Percentiles rank a stretch among this genome's conserved stretches.
Conservation (phyloP, 2,329 filamentous ascomycete genomes). For the Beauveria caledonica region DNA sequence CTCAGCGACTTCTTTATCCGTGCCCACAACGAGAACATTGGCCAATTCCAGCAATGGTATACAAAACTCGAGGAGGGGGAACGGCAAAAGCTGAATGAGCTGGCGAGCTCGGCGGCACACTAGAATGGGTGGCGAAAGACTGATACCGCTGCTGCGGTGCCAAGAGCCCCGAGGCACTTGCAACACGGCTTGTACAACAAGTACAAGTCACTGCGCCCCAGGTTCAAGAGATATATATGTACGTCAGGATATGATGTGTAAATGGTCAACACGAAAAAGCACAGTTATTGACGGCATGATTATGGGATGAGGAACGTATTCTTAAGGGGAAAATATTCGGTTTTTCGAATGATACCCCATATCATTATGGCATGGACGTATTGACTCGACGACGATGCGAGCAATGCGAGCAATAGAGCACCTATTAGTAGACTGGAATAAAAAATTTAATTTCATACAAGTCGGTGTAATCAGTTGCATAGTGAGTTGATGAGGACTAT, state of each 20-base stretch:
- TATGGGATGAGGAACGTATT: not conserved
- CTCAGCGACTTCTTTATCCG: conserved; percentile 71
- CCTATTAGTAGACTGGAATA: not conserved
- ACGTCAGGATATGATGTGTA: not conserved
- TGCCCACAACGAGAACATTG: conserved; percentile 47
- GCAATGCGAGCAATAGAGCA: not conserved
- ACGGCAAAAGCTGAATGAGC: conserved; percentile 46
- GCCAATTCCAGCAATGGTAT: conserved; percentile 50
- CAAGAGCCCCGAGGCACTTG: not conserved
- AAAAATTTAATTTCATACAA: not conserved
- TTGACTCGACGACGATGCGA: not conserved
- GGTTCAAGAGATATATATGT: not conserved
- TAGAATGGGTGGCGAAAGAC: conserved; percentile 15
- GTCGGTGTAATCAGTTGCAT: too few relatives aligned
- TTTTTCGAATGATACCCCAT: not conserved
- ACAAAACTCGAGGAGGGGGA: conserved; percentile 46
- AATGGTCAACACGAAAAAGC: not conserved
- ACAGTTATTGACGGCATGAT: not conserved
- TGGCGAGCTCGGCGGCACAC: conserved; percentile 32
- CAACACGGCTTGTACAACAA: not conserved
- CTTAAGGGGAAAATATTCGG: not conserved
- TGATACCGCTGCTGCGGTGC: not conserved
- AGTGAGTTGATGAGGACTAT: too few relatives aligned
- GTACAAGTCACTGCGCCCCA: not conserved
- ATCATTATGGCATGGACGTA: not conserved